Percentiles rank a stretch among this genome's conserved stretches.
These are phyloP conservation scores for Geotrichum europaeum DNA, from an alignment of 1,139 yeast species.

Conservation along the genomic window DNA sequence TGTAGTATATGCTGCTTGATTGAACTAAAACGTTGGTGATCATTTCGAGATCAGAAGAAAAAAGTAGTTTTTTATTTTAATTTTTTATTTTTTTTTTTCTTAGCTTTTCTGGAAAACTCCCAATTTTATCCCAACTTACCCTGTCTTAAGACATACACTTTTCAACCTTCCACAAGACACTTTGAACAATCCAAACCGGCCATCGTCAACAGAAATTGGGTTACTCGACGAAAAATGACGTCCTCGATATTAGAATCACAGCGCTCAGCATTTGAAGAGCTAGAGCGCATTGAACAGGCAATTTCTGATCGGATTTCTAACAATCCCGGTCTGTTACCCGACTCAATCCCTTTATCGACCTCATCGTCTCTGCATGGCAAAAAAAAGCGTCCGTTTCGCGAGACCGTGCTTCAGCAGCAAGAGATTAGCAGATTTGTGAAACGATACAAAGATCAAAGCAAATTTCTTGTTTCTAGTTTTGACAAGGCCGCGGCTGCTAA, in stretches of 20 bases:
- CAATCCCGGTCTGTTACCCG: slow-evolving; percentile 45
- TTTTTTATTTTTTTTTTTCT: not conserved
- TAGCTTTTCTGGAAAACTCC: not conserved
- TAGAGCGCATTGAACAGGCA: slow-evolving; percentile 53
- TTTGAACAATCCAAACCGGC: not conserved
- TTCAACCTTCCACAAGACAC: not conserved
- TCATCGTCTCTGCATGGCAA: slow-evolving; percentile 28
- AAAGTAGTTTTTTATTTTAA: not conserved
- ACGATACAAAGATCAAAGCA: slow-evolving; percentile 41
- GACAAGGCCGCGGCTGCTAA: slow-evolving; percentile 3
- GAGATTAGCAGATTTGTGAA: slow-evolving; percentile 54
- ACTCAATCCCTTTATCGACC: slow-evolving; percentile 22
- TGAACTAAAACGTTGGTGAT: not conserved
- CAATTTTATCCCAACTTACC: slow-evolving; percentile 9
- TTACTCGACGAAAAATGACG: slow-evolving; percentile 4
- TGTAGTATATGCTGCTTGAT: not conserved
- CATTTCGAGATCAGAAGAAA: not conserved
- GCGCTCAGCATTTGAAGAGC: slow-evolving; percentile 43
- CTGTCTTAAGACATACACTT: not conserved
- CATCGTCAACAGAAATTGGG: not conserved
- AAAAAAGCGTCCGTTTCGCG: slow-evolving; percentile 39
- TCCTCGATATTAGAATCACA: slow-evolving; percentile 33
- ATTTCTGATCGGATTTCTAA: slow-evolving; percentile 45
- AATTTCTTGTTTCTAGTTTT: slow-evolving; percentile 22
- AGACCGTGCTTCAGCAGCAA: slow-evolving; percentile 56